A percentile compares a stretch with the other conserved stretches of the same genome.
These are phyloP conservation scores for Starmerella sp. DNA, from an alignment of 805 yeast species.

Conservation along the genomic window DNA sequence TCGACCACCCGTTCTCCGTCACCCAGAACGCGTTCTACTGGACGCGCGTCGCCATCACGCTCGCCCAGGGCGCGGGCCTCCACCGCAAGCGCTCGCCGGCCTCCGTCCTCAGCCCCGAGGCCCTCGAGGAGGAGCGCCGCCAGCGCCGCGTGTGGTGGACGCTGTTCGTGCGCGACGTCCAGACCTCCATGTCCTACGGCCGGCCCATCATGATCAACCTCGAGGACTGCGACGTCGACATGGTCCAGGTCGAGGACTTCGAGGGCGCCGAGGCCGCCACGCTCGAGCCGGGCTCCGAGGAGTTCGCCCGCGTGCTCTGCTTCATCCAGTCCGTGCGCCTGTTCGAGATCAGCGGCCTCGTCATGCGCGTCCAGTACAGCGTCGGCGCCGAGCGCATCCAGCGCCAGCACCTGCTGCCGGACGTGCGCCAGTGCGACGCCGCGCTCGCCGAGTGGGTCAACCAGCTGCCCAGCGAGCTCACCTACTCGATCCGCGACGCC, in stretches of 20 bases:
- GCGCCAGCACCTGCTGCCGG: constrained; percentile 35
- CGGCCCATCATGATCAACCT: constrained; percentile 57
- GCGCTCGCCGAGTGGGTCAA: constrained; percentile 69
- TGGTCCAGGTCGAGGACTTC: constrained; percentile 57
- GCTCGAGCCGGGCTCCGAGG: constrained; percentile 36
- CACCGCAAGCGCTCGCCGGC: constrained; percentile 35
- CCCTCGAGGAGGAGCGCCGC: constrained; percentile 30
- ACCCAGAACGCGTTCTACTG: constrained; percentile 57
- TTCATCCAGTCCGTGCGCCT: constrained; percentile 55
- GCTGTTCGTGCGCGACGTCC: constrained; percentile 57
- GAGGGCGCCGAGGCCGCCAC: constrained; percentile 6
- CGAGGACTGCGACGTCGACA: constrained; percentile 67
- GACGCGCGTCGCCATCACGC: constrained; percentile 55
- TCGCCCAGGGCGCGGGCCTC: constrained; percentile 68
- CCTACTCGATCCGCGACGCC: constrained; percentile 45
- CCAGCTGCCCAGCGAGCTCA: constrained; percentile 50
- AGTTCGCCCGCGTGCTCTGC: constrained; percentile 32
- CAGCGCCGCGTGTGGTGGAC: constrained; percentile 64
- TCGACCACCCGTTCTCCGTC: constrained; percentile 65
- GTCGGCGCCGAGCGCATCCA: constrained; percentile 50
- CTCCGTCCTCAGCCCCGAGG: constrained; percentile 26
- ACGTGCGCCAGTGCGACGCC: constrained; percentile 55
- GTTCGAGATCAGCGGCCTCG: constrained; percentile 60
- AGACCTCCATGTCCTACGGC: constrained; percentile 61
- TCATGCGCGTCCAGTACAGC: constrained; percentile 56